A percentile compares a stretch with the other conserved stretches of the same genome.
Evolutionary conservation across 108 stramenopile genomes (phyloP).

Genomic region (Nannochloropsis granulata): DNA sequence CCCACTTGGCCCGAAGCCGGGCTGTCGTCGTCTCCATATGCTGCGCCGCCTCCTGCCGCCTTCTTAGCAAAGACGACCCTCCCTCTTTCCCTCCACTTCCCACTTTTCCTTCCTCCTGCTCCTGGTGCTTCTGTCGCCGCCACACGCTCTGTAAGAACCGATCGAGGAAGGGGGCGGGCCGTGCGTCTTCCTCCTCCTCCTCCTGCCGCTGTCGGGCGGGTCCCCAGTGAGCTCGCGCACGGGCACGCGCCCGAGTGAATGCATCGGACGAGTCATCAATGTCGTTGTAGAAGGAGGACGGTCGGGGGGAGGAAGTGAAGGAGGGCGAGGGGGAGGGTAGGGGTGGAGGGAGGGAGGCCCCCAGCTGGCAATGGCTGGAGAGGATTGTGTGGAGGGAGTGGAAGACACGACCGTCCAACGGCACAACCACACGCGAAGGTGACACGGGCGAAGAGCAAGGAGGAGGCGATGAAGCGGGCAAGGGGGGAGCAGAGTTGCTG

Average conservation of each 20-base stretch:
- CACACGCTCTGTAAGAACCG: background rate
- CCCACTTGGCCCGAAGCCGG: background rate
- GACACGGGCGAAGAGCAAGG: background rate
- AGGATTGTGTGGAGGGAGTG: background rate
- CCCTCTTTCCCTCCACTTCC: background rate
- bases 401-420: background rate
- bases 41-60: background rate
- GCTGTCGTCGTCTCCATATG: background rate
- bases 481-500: background rate
- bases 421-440: background rate
- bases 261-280: background rate
- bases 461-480: background rate
- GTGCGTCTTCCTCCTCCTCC: background rate
- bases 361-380: background rate
- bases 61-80: background rate
- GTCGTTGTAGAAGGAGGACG: background rate
- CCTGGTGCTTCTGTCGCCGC: background rate
- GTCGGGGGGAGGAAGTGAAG: background rate
- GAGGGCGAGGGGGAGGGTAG: background rate
- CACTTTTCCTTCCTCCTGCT: background rate
- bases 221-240: background rate
- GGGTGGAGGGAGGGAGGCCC: background rate
- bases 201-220: background rate
- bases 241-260: background rate
- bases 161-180: background rate